phyloP scores from a whole-genome alignment of 495 filamentous ascomycete species.

The Trichoderma asperelloides region DNA sequence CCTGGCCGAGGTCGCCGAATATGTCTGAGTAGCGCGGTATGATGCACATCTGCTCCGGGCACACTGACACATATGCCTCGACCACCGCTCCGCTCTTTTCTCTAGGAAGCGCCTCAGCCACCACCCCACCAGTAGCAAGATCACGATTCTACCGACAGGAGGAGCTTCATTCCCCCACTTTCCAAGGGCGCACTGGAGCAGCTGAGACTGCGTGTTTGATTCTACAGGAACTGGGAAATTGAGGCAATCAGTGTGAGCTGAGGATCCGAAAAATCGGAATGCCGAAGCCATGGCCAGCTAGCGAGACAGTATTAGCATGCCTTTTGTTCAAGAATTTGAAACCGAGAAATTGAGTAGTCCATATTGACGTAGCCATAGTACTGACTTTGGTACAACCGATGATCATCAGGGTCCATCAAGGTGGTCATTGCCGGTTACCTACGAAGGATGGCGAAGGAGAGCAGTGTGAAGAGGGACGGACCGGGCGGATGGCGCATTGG shows the following conservation, averaged over 20 bases:
- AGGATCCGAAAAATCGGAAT: no score
- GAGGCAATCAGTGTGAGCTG: background rate
- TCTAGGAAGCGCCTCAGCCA: background rate
- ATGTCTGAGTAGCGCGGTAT: background rate
- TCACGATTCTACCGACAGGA: background rate
- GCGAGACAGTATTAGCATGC: background rate
- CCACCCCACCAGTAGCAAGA: background rate
- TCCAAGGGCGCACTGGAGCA: background rate
- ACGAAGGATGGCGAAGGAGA: background rate
- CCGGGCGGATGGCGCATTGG: background rate
- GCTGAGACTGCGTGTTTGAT: background rate
- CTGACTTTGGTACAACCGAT: no score
- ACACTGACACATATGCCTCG: background rate
- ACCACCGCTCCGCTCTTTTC: background rate
- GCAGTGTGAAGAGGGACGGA: background rate
- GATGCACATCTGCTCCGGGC: background rate
- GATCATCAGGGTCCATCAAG: no score
- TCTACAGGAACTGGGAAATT: background rate
- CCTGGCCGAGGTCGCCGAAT: slow-evolving; percentile 3
- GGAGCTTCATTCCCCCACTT: background rate
- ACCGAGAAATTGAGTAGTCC: no score
- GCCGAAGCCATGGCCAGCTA: background rate
- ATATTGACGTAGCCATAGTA: no score
- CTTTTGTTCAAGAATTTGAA: background rate
- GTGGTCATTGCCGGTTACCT: background rate